Conservation (phyloP, 1,284 basidiomycete genomes). For the Cystobasidium sp. region DNA sequence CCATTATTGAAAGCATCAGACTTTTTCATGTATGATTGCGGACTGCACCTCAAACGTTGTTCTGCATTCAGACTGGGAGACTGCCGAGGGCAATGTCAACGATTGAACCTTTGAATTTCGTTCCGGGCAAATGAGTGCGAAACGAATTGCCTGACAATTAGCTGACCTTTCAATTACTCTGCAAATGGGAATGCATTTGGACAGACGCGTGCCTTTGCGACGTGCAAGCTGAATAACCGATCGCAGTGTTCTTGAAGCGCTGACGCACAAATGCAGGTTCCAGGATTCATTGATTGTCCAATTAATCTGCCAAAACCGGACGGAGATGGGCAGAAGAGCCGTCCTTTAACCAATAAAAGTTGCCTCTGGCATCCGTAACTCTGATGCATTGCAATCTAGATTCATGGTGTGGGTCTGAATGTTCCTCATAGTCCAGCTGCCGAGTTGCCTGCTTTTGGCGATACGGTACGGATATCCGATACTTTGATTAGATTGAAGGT, state of each 20-base stretch:
- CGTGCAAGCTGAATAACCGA: too few relatives aligned
- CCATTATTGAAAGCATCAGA: too few relatives aligned
- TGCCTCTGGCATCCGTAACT: neutral
- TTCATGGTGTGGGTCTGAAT: neutral
- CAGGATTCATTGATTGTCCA: neutral
- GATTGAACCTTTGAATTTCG: too few relatives aligned
- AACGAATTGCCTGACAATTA: too few relatives aligned
- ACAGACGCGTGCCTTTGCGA: too few relatives aligned
- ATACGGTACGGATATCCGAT: conserved; percentile 1
- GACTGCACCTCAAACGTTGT: too few relatives aligned
- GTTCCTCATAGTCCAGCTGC: neutral
- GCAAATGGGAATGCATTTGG: too few relatives aligned
- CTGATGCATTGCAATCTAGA: neutral
- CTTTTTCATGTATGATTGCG: too few relatives aligned
- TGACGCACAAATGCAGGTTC: conserved; percentile 11
- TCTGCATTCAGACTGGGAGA: too few relatives aligned
- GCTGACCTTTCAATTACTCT: too few relatives aligned
- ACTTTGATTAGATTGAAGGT: neutral
- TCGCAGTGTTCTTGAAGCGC: neutral
- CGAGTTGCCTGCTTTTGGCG: conserved; percentile 13
- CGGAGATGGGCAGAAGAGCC: neutral
- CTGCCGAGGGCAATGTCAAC: too few relatives aligned
- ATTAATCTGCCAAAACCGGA: conserved; percentile 1
- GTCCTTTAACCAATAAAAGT: neutral
- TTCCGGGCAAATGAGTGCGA: too few relatives aligned